Evolutionary conservation across 345 rosid species (phyloP).

Genomic region (Barbarea vulgaris): DNA sequence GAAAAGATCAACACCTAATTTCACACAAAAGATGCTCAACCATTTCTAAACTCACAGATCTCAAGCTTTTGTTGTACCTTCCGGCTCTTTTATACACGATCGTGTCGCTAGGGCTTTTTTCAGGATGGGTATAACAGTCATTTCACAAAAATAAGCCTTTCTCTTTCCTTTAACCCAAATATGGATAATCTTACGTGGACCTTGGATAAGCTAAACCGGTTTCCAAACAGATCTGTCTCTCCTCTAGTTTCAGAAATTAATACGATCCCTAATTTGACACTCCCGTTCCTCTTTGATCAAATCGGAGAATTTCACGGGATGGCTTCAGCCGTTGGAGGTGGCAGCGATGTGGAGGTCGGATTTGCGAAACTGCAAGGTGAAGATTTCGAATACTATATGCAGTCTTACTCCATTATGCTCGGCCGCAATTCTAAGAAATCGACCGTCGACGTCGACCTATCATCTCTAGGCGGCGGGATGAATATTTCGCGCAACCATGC

Average conservation of each 20-base stretch:
- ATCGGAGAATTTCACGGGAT: slow-evolving; percentile 30
- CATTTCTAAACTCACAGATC: neutral
- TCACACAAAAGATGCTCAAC: neutral
- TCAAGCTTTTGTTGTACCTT: too few relatives aligned
- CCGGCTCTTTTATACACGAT: neutral
- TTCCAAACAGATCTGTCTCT: slow-evolving; percentile 22
- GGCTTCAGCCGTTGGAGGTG: slow-evolving; percentile 60
- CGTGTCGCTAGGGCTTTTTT: slow-evolving; percentile 18
- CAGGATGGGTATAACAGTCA: slow-evolving; percentile 31
- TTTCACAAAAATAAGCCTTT: neutral
- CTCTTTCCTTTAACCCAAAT: neutral
- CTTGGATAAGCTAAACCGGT: slow-evolving; percentile 6
- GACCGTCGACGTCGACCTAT: slow-evolving; percentile 89
- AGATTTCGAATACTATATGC: slow-evolving; percentile 98
- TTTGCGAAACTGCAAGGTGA: slow-evolving; percentile 97
- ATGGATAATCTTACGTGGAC: slow-evolving; percentile 7
- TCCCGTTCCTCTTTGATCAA: slow-evolving; percentile 5
- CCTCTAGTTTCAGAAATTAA: neutral
- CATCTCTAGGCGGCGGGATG: slow-evolving; percentile 97
- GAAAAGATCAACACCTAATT: neutral
- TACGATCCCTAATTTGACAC: slow-evolving; percentile 18
- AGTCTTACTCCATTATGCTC: slow-evolving; percentile 88
- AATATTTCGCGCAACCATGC: slow-evolving; percentile 96
- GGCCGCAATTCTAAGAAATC: slow-evolving; percentile 98
- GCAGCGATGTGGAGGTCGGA: slow-evolving; percentile 94